Percentiles rank a stretch among this genome's conserved stretches.
Conservation (phyloP, 2,329 filamentous ascomycete species). For the Fusarium tjaetaba region DNA sequence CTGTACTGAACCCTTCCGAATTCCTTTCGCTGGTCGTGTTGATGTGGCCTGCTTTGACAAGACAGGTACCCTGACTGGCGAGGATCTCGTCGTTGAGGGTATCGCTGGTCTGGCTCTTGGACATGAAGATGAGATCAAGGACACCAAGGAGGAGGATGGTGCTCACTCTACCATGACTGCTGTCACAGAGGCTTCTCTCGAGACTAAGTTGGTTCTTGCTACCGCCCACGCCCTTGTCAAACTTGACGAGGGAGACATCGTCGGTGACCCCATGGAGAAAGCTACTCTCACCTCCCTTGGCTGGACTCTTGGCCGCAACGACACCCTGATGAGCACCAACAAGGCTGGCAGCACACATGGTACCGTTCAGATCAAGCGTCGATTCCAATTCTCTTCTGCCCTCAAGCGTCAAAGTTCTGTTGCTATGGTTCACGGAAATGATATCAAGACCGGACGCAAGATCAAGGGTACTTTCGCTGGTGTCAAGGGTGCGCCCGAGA, state of each 20-base stretch:
- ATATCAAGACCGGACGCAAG: slow-evolving; percentile 78
- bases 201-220: slow-evolving; percentile 92
- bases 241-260: slow-evolving; percentile 94
- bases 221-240: slow-evolving; percentile 96
- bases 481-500: slow-evolving; percentile 97
- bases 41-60: slow-evolving; percentile 99
- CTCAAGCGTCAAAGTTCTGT: slow-evolving; percentile 96
- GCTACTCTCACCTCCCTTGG: slow-evolving; percentile 89
- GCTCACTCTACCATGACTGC: slow-evolving; percentile 82
- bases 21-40: slow-evolving; percentile 93
- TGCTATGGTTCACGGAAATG: slow-evolving; percentile 79
- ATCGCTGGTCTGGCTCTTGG: slow-evolving; percentile 88
- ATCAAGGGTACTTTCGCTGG: slow-evolving; percentile 88
- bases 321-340: slow-evolving; percentile 74
- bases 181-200: slow-evolving; percentile 75
- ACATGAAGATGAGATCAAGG: slow-evolving; percentile 67
- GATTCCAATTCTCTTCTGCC: slow-evolving; percentile 97
- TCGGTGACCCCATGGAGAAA: slow-evolving; percentile 99
- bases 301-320: slow-evolving; percentile 92
- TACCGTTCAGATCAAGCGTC: slow-evolving; percentile 91
- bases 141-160: slow-evolving; percentile 77
- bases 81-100: slow-evolving; percentile 96
- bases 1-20: slow-evolving; percentile 98
- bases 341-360: slow-evolving; percentile 60
- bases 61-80: slow-evolving; percentile 94